phyloP scores from a whole-genome alignment of 2,329 filamentous ascomycete species.

The Fulvia fulva region DNA sequence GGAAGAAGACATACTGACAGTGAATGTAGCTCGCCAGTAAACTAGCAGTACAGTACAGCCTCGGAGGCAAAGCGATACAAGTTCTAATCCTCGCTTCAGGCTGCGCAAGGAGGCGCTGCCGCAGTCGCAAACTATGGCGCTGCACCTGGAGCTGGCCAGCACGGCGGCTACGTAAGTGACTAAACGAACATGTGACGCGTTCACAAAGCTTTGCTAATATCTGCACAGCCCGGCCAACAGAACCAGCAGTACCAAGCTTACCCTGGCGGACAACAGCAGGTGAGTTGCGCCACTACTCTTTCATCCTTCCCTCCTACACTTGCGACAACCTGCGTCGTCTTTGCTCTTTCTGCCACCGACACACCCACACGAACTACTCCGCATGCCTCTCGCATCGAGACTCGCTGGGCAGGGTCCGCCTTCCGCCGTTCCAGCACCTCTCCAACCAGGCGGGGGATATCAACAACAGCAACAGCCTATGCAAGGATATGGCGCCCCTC shows the following conservation, averaged over 20 bases:
- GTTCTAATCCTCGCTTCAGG: too few relatives aligned
- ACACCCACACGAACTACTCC: not conserved
- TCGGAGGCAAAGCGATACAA: too few relatives aligned
- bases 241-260: conserved; percentile 55
- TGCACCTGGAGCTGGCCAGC: conserved; percentile 33
- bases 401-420: conserved; percentile 28
- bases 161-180: conserved; percentile 52
- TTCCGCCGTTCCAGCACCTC: conserved; percentile 42
- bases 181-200: conserved; percentile 13
- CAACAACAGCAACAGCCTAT: conserved; percentile 19
- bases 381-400: conserved; percentile 30
- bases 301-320: conserved; percentile 9
- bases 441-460: conserved; percentile 33
- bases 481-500: not conserved
- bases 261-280: conserved; percentile 19
- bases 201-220: conserved; percentile 14
- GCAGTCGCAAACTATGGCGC: conserved; percentile 26
- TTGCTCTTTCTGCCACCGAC: not conserved
- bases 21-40: conserved; percentile 26
- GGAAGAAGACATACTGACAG: not conserved
- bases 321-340: conserved; percentile 10
- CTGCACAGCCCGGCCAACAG: conserved; percentile 33
- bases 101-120: conserved; percentile 31
- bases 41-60: conserved; percentile 46
- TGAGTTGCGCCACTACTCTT: conserved; percentile 23